Percentiles rank a stretch among this genome's conserved stretches.
phyloP scores from a whole-genome alignment of 805 yeast species.

The Huiozyma sinensis region DNA sequence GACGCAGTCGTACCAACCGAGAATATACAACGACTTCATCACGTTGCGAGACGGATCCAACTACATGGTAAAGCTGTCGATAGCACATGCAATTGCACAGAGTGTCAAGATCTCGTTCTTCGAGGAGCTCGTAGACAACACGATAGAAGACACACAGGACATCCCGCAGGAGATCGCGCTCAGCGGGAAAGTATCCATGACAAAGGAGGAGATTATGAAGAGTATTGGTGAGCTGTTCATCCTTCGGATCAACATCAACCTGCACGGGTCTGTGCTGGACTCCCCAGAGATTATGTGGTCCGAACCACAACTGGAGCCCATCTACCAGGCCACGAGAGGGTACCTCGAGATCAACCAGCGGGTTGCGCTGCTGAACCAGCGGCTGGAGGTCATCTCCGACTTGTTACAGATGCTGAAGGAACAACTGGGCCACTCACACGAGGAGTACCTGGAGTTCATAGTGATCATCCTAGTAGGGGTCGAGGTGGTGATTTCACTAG shows the following conservation, averaged over 20 bases:
- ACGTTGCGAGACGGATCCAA: conserved; percentile 81
- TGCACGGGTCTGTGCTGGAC: conserved; percentile 83
- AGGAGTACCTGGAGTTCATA: conserved; percentile 82
- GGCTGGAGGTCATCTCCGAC: conserved; percentile 89
- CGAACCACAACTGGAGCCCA: conserved; percentile 95
- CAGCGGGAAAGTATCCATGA: conserved; percentile 91
- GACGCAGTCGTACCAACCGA: conserved; percentile 87
- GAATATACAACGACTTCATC: conserved; percentile 91
- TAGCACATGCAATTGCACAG: conserved; percentile 93
- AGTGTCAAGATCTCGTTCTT: conserved; percentile 90
- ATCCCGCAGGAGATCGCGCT: conserved; percentile 93
- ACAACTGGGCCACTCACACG: conserved; percentile 90
- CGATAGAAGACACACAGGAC: conserved; percentile 94
- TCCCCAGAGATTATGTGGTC: conserved; percentile 99
- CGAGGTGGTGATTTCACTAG: conserved; percentile 78
- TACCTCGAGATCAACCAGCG: conserved; percentile 91
- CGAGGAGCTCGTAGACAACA: conserved; percentile 92
- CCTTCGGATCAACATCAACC: conserved; percentile 66
- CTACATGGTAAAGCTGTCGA: conserved; percentile 84
- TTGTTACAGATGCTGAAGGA: conserved; percentile 92
- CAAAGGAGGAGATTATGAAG: conserved; percentile 90
- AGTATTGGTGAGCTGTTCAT: conserved; percentile 93
- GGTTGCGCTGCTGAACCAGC: conserved; percentile 78
- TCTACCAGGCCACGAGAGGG: conserved; percentile 93
- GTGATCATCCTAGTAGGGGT: conserved; percentile 87